Conservation (phyloP, 495 filamentous ascomycete genomes). For the Saxophila tyrrhenica region DNA sequence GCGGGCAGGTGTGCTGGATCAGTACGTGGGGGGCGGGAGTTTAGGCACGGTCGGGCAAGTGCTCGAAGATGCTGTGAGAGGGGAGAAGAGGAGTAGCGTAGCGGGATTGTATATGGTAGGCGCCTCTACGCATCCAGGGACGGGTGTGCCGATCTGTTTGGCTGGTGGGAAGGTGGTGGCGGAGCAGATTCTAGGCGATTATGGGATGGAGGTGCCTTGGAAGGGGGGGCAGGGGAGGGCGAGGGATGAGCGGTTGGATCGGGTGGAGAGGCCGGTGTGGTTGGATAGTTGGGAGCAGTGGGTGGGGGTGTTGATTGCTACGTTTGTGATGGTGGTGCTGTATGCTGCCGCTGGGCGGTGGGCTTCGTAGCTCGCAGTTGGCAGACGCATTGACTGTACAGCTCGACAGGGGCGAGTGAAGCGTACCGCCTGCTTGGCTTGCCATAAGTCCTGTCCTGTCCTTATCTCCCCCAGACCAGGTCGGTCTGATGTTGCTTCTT, state of each 20-base stretch:
- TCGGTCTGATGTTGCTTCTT: no score
- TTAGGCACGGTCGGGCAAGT: slow-evolving; percentile 6
- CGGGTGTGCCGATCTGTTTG: slow-evolving; percentile 58
- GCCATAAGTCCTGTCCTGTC: no score
- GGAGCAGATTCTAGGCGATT: slow-evolving; percentile 43
- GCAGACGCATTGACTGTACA: no score
- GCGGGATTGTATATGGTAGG: slow-evolving; percentile 52
- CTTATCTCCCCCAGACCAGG: no score
- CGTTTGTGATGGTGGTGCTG: no score
- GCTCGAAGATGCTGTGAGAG: slow-evolving; percentile 7
- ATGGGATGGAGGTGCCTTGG: slow-evolving; percentile 35
- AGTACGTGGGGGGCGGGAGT: slow-evolving; percentile 3
- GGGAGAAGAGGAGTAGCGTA: slow-evolving; percentile 35
- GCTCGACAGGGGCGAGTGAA: no score
- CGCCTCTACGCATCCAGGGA: slow-evolving; percentile 59
- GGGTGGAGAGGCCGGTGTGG: slow-evolving; percentile 18
- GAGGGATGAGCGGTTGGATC: slow-evolving; percentile 25
- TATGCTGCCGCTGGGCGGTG: no score
- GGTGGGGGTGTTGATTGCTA: no score
- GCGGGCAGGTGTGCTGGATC: slow-evolving; percentile 3
- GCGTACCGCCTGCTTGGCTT: no score
- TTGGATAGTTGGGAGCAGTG: slow-evolving; percentile 14
- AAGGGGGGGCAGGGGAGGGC: slow-evolving; percentile 15
- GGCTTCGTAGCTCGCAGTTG: no score
- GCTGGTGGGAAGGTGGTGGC: slow-evolving; percentile 51